phyloP scores from a whole-genome alignment of 2,329 filamentous ascomycete genomes.

The Lachnellula willkommii region DNA sequence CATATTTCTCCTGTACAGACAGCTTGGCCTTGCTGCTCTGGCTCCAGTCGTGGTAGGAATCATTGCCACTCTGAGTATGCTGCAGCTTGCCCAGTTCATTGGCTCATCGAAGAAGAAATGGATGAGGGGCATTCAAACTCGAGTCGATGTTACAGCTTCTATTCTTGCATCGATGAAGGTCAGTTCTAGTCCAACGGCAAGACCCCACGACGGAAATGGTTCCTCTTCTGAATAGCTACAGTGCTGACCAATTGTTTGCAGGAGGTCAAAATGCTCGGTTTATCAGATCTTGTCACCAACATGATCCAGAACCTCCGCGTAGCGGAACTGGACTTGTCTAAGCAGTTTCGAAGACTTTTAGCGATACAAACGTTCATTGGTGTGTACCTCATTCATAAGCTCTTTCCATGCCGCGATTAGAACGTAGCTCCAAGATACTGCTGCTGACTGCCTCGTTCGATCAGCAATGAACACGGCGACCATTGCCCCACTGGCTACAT shows the following conservation, averaged over 20 bases:
- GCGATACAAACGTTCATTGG: constrained; percentile 18
- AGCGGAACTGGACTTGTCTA: constrained; percentile 36
- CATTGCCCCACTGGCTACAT: constrained; percentile 36
- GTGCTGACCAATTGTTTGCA: background rate
- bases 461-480: constrained; percentile 22
- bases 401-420: too few relatives aligned
- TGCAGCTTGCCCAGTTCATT: constrained; percentile 21
- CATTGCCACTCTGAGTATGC: constrained; percentile 25
- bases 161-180: constrained; percentile 31
- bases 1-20: constrained; percentile 26
- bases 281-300: constrained; percentile 31
- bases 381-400: background rate
- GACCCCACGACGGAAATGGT: too few relatives aligned
- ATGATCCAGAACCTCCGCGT: constrained; percentile 35
- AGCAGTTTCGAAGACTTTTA: constrained; percentile 34
- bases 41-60: constrained; percentile 21
- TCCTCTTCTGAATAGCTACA: background rate
- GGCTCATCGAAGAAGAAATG: constrained; percentile 27
- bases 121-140: constrained; percentile 29
- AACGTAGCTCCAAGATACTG: background rate
- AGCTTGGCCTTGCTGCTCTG: constrained; percentile 27
- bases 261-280: constrained; percentile 31
- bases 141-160: constrained; percentile 27
- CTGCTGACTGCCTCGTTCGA: background rate
- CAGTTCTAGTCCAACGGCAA: background rate